Evolutionary conservation across 192 early-diverging fungal genomes (phyloP).

Genomic region (Backusella tarrabulga): DNA sequence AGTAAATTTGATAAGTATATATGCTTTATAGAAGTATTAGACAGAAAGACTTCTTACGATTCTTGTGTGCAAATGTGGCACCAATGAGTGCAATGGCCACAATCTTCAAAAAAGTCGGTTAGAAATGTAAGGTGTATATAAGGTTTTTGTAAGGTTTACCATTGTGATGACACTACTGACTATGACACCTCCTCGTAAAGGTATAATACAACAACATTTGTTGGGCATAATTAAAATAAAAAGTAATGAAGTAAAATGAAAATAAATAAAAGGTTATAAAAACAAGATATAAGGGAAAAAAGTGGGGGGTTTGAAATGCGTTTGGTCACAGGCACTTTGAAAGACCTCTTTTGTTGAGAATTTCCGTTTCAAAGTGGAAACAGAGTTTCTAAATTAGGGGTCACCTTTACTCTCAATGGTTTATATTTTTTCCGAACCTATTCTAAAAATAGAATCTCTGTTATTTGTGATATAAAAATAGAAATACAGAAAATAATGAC

Average conservation of each 20-base stretch:
- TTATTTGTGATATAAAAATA: not conserved
- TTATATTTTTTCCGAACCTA: not conserved
- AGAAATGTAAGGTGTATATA: not conserved
- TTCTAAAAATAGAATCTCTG: not conserved
- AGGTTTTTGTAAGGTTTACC: conserved; percentile 9
- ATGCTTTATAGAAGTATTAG: not conserved
- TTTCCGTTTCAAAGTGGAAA: not conserved
- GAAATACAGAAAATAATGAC: not conserved
- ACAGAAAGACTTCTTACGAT: conserved; percentile 19
- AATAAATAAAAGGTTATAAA: not conserved
- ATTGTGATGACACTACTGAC: conserved; percentile 13
- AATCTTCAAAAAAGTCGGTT: conserved; percentile 4
- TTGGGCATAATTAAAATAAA: conserved; percentile 21
- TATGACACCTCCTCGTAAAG: conserved; percentile 20
- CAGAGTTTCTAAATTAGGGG: not conserved
- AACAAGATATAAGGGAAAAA: not conserved
- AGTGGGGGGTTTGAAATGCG: not conserved
- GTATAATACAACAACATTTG: conserved; percentile 36
- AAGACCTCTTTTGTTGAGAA: not conserved
- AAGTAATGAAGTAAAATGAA: not conserved
- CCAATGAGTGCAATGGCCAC: conserved; percentile 20
- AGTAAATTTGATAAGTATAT: not conserved
- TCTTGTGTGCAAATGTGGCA: conserved; percentile 31
- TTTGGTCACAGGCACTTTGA: not conserved
- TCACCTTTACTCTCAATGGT: not conserved